Base-by-base conservation (phyloP, 257 asterid species). In the Haberlea rhodopensis region DNA sequence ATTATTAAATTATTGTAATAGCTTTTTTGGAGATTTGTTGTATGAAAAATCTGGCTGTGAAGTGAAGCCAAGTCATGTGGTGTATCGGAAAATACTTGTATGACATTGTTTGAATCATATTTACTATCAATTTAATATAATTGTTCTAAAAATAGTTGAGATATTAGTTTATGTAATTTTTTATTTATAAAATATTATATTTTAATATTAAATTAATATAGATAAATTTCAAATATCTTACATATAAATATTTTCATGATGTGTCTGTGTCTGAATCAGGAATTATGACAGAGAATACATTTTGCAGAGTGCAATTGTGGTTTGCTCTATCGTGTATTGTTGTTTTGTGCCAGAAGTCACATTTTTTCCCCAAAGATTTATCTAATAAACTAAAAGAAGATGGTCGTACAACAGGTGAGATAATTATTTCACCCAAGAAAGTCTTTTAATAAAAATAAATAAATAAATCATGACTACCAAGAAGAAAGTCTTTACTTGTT, bases 401-500 rank as follows among this genome's bases (percentile, higher is more conserved):
- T 71, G 74, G 60, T 71, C 68, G 74, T 65, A 65, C 77, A 73
- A 68, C 79, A 70, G 69, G 64, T 24, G 66, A 64, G 74, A 75
- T 60, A 73, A 76, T 76, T 21, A 75, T 80, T 67, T 68, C 69
- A 63, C 57, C 63, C 29, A 70, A 73, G 73, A 73, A 76, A 69
- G 66, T 59, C 49, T 71, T 49, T 74, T 48, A 25, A 59, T 70
- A 22, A 53, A 37, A 37, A 40, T n/a, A n/a, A n/a, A n/a, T n/a
- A n/a, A n/a, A n/a, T n/a, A 69, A 61, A 78, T 75, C 66, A 75
- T 75, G 72, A 51, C 64, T n/a, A 54, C 78, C 73, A 68, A 75
- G 83, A 78, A 71, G 72, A 67, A 71, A 60, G 55, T 62, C n/a
- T 72, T 74, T 73, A 59, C 57, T 70, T 80, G 75, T 76, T 63